Evolutionary conservation across 225 moss, liverwort and hornwort genomes (phyloP).

Genomic region (Sphagnum contortum): DNA sequence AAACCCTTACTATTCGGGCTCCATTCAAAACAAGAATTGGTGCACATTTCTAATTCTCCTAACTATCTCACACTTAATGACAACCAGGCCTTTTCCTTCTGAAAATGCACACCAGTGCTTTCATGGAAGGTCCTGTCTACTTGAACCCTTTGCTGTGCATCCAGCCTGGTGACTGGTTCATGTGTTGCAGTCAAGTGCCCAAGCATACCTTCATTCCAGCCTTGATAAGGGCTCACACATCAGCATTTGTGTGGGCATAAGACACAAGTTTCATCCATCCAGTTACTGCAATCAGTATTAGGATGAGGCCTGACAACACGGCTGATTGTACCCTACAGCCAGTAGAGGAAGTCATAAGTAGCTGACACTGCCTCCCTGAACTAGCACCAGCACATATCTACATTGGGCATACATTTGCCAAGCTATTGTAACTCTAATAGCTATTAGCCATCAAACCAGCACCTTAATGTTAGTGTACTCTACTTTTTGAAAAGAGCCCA

Average conservation of each 20-base stretch:
- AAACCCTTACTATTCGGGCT: too few relatives aligned
- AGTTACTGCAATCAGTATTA: constrained; percentile 52
- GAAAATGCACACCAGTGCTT: too few relatives aligned
- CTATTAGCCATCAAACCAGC: not conserved
- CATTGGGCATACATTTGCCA: not conserved
- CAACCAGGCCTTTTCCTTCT: not conserved
- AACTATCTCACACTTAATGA: not conserved
- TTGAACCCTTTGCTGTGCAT: too few relatives aligned
- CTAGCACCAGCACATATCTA: too few relatives aligned
- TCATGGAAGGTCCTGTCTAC: too few relatives aligned
- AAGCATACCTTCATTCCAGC: constrained; percentile 38
- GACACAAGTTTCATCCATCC: constrained; percentile 81
- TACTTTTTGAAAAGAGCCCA: too few relatives aligned
- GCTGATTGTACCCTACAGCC: constrained; percentile 64
- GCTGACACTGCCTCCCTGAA: too few relatives aligned
- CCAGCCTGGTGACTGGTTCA: not conserved
- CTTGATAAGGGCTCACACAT: constrained; percentile 42
- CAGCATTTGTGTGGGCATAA: constrained; percentile 65
- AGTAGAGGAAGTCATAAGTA: constrained; percentile 1
- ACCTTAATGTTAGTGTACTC: not conserved
- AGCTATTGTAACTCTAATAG: not conserved
- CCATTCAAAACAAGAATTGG: not conserved
- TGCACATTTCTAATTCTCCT: not conserved
- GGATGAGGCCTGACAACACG: constrained; percentile 46
- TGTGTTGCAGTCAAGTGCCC: not conserved